These are phyloP conservation scores for Solanum pinnatisectum DNA, from an alignment of 257 asterid species.

Conservation along the genomic window DNA sequence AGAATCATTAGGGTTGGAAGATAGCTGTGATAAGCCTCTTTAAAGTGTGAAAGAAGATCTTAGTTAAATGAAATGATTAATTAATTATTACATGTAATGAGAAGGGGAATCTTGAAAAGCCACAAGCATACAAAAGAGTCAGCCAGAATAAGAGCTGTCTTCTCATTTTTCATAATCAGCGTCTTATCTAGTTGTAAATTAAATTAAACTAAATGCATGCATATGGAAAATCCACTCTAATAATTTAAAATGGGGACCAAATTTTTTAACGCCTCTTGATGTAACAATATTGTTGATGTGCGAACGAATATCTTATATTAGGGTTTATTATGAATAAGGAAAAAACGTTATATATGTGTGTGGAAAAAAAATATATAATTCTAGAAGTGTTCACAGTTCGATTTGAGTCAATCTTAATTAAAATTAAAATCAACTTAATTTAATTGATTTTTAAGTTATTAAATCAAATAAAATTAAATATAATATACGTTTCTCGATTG, in stretches of 20 bases:
- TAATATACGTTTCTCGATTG: too few relatives aligned
- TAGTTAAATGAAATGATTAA: background rate
- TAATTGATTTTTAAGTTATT: too few relatives aligned
- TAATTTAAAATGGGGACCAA: background rate
- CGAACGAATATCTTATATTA: background rate
- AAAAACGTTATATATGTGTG: background rate
- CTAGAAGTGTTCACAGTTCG: background rate
- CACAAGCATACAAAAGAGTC: background rate
- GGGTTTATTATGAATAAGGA: background rate
- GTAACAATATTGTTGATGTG: background rate
- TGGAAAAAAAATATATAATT: background rate
- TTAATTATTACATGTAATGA: background rate
- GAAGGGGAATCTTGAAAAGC: background rate
- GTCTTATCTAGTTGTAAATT: conserved; percentile 1
- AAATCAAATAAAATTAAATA: too few relatives aligned
- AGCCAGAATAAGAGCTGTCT: background rate
- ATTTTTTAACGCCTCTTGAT: background rate
- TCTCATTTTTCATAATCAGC: background rate
- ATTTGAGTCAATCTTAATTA: too few relatives aligned
- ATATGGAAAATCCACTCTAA: conserved; percentile 20
- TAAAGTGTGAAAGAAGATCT: background rate
- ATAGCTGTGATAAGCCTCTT: background rate
- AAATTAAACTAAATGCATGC: conserved; percentile 9
- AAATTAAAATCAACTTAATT: too few relatives aligned
- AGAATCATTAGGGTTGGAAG: background rate